Evolutionary conservation across 192 early-diverging fungal genomes (phyloP).

Genomic region (Rhizoclosmatium globosum): DNA sequence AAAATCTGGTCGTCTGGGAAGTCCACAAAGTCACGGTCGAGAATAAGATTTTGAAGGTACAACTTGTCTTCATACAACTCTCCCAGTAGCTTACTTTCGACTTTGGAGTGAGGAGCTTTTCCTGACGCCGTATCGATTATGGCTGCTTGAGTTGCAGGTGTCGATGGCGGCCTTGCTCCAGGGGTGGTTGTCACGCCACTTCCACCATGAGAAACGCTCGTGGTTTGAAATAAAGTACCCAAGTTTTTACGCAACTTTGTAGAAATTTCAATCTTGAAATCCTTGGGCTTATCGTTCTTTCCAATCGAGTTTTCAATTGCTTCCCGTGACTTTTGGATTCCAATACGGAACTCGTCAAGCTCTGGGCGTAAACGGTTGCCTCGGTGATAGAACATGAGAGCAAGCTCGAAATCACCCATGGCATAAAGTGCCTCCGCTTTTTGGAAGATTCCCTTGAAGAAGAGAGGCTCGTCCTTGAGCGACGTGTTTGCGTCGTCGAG

Average conservation of each 20-base stretch:
- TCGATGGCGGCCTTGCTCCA: slow-evolving; percentile 20
- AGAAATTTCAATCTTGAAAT: slow-evolving; percentile 32
- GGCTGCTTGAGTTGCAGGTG: slow-evolving; percentile 22
- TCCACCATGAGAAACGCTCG: slow-evolving; percentile 16
- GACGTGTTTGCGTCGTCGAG: slow-evolving; percentile 60
- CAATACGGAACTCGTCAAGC: slow-evolving; percentile 65
- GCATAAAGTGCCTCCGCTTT: slow-evolving; percentile 72
- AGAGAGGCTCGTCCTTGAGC: slow-evolving; percentile 55
- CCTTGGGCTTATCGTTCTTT: slow-evolving; percentile 37
- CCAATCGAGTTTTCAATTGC: slow-evolving; percentile 71
- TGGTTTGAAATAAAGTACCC: slow-evolving; percentile 23
- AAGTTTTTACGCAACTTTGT: slow-evolving; percentile 34
- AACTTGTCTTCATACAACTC: slow-evolving; percentile 65
- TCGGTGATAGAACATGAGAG: slow-evolving; percentile 65
- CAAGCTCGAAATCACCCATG: slow-evolving; percentile 68
- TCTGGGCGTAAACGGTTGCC: slow-evolving; percentile 64
- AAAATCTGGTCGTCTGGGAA: slow-evolving; percentile 57
- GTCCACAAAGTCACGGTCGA: slow-evolving; percentile 57
- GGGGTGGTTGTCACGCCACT: slow-evolving; percentile 9
- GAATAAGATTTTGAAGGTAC: slow-evolving; percentile 54
- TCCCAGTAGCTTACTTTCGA: slow-evolving; percentile 59
- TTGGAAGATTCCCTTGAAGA: slow-evolving; percentile 65
- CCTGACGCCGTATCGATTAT: not conserved
- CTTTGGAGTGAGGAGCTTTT: slow-evolving; percentile 38
- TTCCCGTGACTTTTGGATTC: slow-evolving; percentile 69